Evolutionary conservation across 2,329 filamentous ascomycete species (phyloP).

Genomic region (Dothistroma pini): DNA sequence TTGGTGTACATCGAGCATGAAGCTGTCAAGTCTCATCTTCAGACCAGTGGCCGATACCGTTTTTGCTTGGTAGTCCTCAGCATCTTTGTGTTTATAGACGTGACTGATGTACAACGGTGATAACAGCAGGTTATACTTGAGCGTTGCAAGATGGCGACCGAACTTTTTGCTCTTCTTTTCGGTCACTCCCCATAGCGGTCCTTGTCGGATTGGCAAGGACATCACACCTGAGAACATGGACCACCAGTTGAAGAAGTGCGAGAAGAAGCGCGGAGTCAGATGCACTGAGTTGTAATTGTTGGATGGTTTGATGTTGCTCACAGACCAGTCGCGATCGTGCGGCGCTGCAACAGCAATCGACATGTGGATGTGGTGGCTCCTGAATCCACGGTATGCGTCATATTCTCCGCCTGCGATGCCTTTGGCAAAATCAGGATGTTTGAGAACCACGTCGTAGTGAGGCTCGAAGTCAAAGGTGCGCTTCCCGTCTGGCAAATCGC

Average conservation of each 20-base stretch:
- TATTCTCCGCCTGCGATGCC: slow-evolving; percentile 56
- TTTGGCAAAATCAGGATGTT: slow-evolving; percentile 71
- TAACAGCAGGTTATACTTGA: slow-evolving; percentile 93
- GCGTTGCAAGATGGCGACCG: slow-evolving; percentile 90
- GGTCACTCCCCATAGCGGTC: slow-evolving; percentile 80
- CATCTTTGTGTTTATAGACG: slow-evolving; percentile 97
- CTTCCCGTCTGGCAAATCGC: slow-evolving; percentile 65
- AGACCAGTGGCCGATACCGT: slow-evolving; percentile 90
- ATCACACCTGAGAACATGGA: slow-evolving; percentile 92
- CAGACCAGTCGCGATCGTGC: slow-evolving; percentile 78
- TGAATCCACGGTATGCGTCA: slow-evolving; percentile 94
- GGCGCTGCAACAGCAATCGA: slow-evolving; percentile 89
- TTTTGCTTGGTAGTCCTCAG: slow-evolving; percentile 74
- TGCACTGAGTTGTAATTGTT: slow-evolving; percentile 96
- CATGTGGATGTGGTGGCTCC: slow-evolving; percentile 93
- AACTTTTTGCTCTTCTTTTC: slow-evolving; percentile 99
- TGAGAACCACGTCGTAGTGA: slow-evolving; percentile 87
- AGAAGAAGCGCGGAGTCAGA: slow-evolving; percentile 92
- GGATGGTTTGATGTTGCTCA: slow-evolving; percentile 69
- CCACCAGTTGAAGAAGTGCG: slow-evolving; percentile 98
- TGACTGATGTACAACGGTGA: slow-evolving; percentile 94
- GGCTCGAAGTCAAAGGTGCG: slow-evolving; percentile 86
- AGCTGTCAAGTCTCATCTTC: slow-evolving; percentile 92
- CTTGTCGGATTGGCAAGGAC: slow-evolving; percentile 91
- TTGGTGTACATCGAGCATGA: slow-evolving; percentile 95